A percentile compares a stretch with the other conserved stretches of the same genome.
Evolutionary conservation across 1,284 basidiomycete species (phyloP).

Genomic region (Marasmius fiardii): DNA sequence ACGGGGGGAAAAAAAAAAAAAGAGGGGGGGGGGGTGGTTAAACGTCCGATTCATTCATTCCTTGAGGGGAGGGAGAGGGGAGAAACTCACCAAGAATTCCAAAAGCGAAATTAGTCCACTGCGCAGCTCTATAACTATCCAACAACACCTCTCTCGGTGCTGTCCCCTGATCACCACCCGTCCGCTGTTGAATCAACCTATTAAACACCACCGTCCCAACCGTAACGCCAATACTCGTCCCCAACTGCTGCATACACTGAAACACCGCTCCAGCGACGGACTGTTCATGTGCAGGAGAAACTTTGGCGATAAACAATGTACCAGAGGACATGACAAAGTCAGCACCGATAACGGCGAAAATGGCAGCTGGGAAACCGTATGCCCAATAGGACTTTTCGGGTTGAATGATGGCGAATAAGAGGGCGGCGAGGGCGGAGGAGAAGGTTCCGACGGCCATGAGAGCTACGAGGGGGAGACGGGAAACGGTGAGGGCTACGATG

Average conservation of each 20-base stretch:
- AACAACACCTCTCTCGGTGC: constrained; percentile 4
- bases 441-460: constrained; percentile 46
- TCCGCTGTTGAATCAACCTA: constrained; percentile 4
- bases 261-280: constrained; percentile 76
- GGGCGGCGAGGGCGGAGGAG: constrained; percentile 36
- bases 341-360: constrained; percentile 70
- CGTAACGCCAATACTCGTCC: constrained; percentile 13
- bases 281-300: constrained; percentile 74
- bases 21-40: not conserved
- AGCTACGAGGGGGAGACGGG: constrained; percentile 50
- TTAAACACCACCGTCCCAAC: constrained; percentile 12
- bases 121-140: constrained; percentile 11
- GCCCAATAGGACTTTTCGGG: constrained; percentile 71
- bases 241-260: constrained; percentile 52
- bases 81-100: constrained; percentile 8
- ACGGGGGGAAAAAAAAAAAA: too few relatives aligned
- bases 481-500: constrained; percentile 60
- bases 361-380: constrained; percentile 76
- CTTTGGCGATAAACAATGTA: constrained; percentile 72
- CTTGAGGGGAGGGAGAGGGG: too few relatives aligned
- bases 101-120: constrained; percentile 13
- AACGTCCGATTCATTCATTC: too few relatives aligned
- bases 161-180: not conserved
- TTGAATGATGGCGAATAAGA: constrained; percentile 73
- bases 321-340: constrained; percentile 80